Evolutionary conservation across 2,329 filamentous ascomycete genomes (phyloP).

Genomic region (Aureobasidium lini): DNA sequence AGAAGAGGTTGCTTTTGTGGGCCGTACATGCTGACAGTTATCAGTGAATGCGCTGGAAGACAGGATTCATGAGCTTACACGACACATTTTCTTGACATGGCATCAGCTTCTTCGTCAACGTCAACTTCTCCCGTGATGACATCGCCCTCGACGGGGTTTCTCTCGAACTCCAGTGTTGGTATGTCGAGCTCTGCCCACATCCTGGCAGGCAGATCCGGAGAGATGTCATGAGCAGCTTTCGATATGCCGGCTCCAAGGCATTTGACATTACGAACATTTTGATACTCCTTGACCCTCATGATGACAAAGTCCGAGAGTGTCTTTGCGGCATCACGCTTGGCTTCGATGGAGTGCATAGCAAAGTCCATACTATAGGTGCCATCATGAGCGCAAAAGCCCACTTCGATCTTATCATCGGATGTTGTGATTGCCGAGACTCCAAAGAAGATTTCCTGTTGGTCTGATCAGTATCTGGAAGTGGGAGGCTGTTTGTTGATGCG

Average conservation of each 20-base stretch:
- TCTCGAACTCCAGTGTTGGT: constrained; percentile 56
- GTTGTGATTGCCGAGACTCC: constrained; percentile 52
- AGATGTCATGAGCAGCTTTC: constrained; percentile 49
- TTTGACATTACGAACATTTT: constrained; percentile 60
- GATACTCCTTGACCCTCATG: constrained; percentile 50
- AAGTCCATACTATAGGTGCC: constrained; percentile 69
- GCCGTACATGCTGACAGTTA: constrained; percentile 55
- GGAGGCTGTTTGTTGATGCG: neutral
- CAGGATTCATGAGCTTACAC: constrained; percentile 42
- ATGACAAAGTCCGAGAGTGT: constrained; percentile 49
- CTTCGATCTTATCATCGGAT: constrained; percentile 43
- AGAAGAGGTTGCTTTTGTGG: constrained; percentile 63
- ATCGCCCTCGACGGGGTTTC: constrained; percentile 62
- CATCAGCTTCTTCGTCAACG: constrained; percentile 77
- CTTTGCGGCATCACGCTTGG: constrained; percentile 12
- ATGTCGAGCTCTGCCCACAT: constrained; percentile 73
- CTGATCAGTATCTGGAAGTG: neutral
- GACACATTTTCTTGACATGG: constrained; percentile 71
- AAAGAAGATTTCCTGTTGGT: constrained; percentile 41
- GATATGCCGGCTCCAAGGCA: constrained; percentile 69
- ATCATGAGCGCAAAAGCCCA: constrained; percentile 66
- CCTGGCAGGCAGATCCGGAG: constrained; percentile 58
- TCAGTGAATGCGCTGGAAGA: neutral
- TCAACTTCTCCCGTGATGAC: constrained; percentile 60
- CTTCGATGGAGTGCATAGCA: constrained; percentile 51